Evolutionary conservation across 2,329 filamentous ascomycete species (phyloP).

Genomic region (Penicillium sp.): DNA sequence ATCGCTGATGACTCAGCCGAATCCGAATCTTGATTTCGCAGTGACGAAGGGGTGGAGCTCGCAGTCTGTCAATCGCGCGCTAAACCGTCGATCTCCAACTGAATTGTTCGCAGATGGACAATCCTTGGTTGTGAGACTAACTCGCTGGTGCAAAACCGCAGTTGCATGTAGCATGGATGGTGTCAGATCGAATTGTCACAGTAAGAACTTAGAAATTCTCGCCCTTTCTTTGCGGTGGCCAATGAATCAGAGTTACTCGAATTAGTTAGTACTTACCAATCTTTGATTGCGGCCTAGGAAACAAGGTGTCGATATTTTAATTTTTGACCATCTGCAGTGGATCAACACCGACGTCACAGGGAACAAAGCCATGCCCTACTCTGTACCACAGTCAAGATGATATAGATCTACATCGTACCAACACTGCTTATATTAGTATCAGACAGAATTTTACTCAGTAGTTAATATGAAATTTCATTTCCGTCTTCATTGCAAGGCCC

Average conservation of each 20-base stretch:
- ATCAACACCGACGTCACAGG: neutral
- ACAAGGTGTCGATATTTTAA: neutral
- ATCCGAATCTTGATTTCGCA: constrained; percentile 20
- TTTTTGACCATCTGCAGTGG: too few species aligned
- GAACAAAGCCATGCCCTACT: too few species aligned
- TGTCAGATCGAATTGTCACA: too few species aligned
- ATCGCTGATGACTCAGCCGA: constrained; percentile 16
- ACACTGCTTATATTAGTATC: too few species aligned
- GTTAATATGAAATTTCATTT: too few species aligned
- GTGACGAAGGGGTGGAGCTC: constrained; percentile 15
- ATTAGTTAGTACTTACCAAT: neutral
- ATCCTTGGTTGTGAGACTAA: neutral
- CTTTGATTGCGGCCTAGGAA: neutral
- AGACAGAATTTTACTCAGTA: too few species aligned
- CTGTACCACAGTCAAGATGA: too few species aligned
- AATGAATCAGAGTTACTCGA: neutral
- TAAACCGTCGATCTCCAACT: constrained; percentile 11
- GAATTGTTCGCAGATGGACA: neutral
- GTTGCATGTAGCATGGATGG: too few species aligned
- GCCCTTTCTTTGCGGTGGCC: neutral
- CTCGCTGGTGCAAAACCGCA: too few species aligned
- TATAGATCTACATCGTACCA: neutral
- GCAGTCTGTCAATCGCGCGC: constrained; percentile 9
- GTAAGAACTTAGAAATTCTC: too few species aligned
- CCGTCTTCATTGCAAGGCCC: too few species aligned